Base-by-base conservation (phyloP, 352 stramenopile genomes). In the Pythium utonaiense region DNA sequence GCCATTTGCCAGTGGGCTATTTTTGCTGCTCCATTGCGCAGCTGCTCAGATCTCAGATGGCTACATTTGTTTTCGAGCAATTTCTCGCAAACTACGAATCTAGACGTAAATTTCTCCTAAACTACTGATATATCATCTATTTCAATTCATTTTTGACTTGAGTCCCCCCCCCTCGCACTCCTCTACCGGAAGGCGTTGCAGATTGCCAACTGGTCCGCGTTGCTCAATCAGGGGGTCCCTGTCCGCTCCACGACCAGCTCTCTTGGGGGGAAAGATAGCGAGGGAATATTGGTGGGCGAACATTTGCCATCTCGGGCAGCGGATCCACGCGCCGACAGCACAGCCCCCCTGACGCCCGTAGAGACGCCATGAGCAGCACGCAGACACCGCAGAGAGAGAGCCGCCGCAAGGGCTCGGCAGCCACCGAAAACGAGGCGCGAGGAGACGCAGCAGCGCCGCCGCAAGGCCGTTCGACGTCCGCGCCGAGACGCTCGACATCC, bases 361-460 rank as follows among this genome's bases (percentile, higher is more conserved):
- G 42, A 40, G 48, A 33, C 48, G 17, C 48, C 40, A 47, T 47
- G 40, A 54, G 25, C 14, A 41, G 48, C 25, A 54, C 27, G 9
- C 48, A 38, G 28, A 16, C 16, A 38, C 3, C 44, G 58, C 58
- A 66, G 42, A 54, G 44, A 38, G 49, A 52, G 3, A 38, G 52
- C 19, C 48, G 62, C 6, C 62, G 62, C 50, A 60, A 64, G 16
- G 55, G 41, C 41, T 58, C 53, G 33, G 62, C 53, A 14, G 17
- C 62, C 8, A 57, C 36, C 33, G 55, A 63, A 52, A 47, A 34
- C 34, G 55, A 60, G 38, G 51, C 51, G 31, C 51, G 54, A 33
- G 28, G 28, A 33, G 28, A 33, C 28, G 40, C 40, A 47, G 40
- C 40, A n/a, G 53, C 36, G n/a, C 24, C 47, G 24, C 14, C 17